Percentiles rank a stretch among this genome's conserved stretches.
These are phyloP conservation scores for Phytophthora meadii DNA, from an alignment of 352 stramenopile genomes.

Conservation along the genomic window DNA sequence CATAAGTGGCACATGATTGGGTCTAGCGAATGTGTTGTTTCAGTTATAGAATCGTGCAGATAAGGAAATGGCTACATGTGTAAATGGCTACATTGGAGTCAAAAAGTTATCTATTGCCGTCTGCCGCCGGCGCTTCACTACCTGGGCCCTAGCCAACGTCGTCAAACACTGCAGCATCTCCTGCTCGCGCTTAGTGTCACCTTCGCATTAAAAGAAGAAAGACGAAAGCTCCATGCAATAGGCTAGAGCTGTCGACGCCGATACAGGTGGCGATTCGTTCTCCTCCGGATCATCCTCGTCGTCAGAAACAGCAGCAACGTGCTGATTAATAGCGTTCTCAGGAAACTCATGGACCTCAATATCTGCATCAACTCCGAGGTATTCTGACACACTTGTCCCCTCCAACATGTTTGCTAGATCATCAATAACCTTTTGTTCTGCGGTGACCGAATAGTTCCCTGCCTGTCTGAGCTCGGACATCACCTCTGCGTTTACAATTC, in stretches of 20 bases:
- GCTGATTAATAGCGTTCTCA: background rate
- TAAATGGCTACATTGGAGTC: conserved; percentile 13
- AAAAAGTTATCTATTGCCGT: conserved; percentile 2
- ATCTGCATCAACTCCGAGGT: conserved; percentile 9
- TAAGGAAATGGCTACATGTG: conserved; percentile 7
- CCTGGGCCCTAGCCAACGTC: conserved; percentile 1
- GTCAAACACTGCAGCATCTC: conserved; percentile 14
- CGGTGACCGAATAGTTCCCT: background rate
- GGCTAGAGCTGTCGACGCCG: conserved; percentile 1
- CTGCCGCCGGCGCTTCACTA: conserved; percentile 7
- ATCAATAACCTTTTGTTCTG: conserved; percentile 5
- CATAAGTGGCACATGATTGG: no score
- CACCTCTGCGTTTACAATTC: conserved; percentile 2
- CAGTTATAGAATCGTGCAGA: conserved; percentile 10
- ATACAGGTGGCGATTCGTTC: background rate
- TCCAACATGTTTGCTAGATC: conserved; percentile 6
- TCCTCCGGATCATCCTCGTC: background rate
- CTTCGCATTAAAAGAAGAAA: conserved; percentile 17
- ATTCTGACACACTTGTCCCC: conserved; percentile 1
- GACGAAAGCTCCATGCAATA: conserved; percentile 13
- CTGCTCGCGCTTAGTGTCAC: conserved; percentile 3
- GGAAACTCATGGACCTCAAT: conserved; percentile 7
- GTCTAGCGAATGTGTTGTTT: conserved; percentile 1
- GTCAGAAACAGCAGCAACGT: background rate
- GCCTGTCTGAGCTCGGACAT: background rate